Evolutionary conservation across 2,329 filamentous ascomycete species (phyloP).

Genomic region (Colletotrichum echinochloae): DNA sequence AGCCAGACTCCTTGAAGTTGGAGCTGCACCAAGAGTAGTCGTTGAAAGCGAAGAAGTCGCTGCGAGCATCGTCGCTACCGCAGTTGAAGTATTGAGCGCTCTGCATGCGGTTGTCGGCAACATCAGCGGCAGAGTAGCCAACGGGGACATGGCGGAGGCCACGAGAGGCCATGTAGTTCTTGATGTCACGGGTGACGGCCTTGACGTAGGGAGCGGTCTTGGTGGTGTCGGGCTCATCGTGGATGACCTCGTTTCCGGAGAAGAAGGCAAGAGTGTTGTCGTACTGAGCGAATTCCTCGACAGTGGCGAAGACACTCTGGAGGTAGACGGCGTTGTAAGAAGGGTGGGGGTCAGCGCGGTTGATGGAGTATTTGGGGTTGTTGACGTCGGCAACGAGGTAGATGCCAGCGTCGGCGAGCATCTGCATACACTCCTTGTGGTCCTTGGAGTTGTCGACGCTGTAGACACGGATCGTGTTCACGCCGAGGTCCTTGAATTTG

Average conservation of each 20-base stretch:
- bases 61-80: slow-evolving; percentile 83
- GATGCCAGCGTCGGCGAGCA: slow-evolving; percentile 85
- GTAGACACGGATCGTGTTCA: slow-evolving; percentile 95
- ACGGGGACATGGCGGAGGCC: slow-evolving; percentile 77
- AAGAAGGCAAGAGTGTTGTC: slow-evolving; percentile 90
- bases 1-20: slow-evolving; percentile 77
- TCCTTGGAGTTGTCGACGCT: slow-evolving; percentile 84
- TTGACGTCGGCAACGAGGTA: slow-evolving; percentile 94
- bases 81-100: slow-evolving; percentile 96
- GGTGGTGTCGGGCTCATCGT: slow-evolving; percentile 73
- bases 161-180: slow-evolving; percentile 73
- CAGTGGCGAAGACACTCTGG: slow-evolving; percentile 85
- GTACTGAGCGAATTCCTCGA: slow-evolving; percentile 86
- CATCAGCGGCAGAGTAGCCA: slow-evolving; percentile 83
- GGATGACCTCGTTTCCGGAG: slow-evolving; percentile 85
- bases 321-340: slow-evolving; percentile 93
- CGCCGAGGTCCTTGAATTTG: slow-evolving; percentile 85
- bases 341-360: slow-evolving; percentile 75
- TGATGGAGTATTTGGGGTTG: slow-evolving; percentile 88
- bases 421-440: slow-evolving; percentile 88
- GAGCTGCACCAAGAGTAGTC: slow-evolving; percentile 90
- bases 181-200: slow-evolving; percentile 82
- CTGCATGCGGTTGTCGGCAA: slow-evolving; percentile 85
- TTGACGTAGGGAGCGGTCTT: slow-evolving; percentile 79
- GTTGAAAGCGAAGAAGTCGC: slow-evolving; percentile 91